These are phyloP conservation scores for Aspergillus arachidicola DNA, from an alignment of 2,329 filamentous ascomycete species.

Conservation along the genomic window DNA sequence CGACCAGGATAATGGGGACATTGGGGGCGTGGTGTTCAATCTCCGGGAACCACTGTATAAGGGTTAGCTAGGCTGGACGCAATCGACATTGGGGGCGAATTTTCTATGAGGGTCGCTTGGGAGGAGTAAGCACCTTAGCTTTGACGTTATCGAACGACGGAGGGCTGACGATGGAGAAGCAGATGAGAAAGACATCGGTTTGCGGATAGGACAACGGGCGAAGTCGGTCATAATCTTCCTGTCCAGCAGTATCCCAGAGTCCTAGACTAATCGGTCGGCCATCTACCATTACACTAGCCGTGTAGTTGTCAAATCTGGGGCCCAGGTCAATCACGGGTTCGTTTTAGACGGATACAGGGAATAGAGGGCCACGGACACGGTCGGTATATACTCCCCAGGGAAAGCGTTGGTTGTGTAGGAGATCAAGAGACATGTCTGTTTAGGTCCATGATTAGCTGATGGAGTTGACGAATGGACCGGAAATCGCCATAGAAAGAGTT, in stretches of 20 bases:
- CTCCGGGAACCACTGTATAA: constrained; percentile 84
- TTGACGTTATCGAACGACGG: constrained; percentile 99
- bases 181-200: constrained; percentile 97
- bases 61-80: constrained; percentile 13
- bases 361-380: constrained; percentile 59
- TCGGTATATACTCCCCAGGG: constrained; percentile 99
- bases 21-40: constrained; percentile 95
- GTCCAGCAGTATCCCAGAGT: constrained; percentile 97
- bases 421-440: constrained; percentile 94
- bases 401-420: constrained; percentile 99
- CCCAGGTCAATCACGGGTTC: constrained; percentile 23
- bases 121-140: constrained; percentile 72
- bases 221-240: constrained; percentile 97
- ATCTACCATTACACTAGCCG: constrained; percentile 98
- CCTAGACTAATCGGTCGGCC: constrained; percentile 96
- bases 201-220: constrained; percentile 96
- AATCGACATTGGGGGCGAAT: background rate
- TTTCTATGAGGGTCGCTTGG: background rate
- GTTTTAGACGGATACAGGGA: constrained; percentile 18
- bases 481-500: constrained; percentile 4
- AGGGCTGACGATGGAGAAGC: constrained; percentile 97
- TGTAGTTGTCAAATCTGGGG: constrained; percentile 94
- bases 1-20: constrained; percentile 94
- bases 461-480: background rate
- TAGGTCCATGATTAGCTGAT: background rate